Base-by-base conservation (phyloP, 345 rosid species). In the Brassica rapa region DNA sequence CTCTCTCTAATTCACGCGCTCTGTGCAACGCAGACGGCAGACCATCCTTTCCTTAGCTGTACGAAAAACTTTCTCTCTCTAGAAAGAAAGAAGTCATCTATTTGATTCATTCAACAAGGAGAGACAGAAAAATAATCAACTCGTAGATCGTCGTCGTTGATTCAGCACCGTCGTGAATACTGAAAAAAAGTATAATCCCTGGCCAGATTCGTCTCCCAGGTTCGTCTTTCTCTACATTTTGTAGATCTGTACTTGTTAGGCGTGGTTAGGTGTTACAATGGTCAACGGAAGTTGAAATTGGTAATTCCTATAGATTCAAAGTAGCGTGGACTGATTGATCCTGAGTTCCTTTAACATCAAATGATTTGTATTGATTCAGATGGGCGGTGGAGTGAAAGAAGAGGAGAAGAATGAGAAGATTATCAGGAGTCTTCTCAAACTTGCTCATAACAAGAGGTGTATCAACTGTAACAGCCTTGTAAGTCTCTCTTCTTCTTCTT, bases 381-480 rank as follows among this genome's bases (percentile, higher is more conserved):
- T 92, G 97, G 92, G 90, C 8, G 82, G 74, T 82, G 87, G 97
- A 39, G 27, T 87, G 64, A 95, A 88, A 81, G 99, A 95, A 81
- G 97, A 93, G 0, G 98, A 95, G 84, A 95, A 86, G 63, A 90
- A 95, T 70, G 99, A 93, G 78, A 66, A 86, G 72, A 82, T 87
- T 80, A 95, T 95, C 75, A 87, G 98, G 57, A 89, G 91, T 25
- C 97, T 95, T 76, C 90, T 91, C 76, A 95, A 95, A 80, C 94
- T 88, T 71, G 81, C 89, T 0, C 96, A 93, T 70, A 95, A 95
- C 77, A 93, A 90, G 24, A 81, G 92, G 63, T 95, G 99, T 85
- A 91, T 95, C 29, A 95, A 95, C 80, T 95, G 99, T 84, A 90
- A 90, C 71, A 88, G 98, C 81, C 80, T 87, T 93, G 99, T 95